A percentile compares a stretch with the other conserved stretches of the same genome.
phyloP scores from a whole-genome alignment of 257 asterid species.

The Datura wrightii region DNA sequence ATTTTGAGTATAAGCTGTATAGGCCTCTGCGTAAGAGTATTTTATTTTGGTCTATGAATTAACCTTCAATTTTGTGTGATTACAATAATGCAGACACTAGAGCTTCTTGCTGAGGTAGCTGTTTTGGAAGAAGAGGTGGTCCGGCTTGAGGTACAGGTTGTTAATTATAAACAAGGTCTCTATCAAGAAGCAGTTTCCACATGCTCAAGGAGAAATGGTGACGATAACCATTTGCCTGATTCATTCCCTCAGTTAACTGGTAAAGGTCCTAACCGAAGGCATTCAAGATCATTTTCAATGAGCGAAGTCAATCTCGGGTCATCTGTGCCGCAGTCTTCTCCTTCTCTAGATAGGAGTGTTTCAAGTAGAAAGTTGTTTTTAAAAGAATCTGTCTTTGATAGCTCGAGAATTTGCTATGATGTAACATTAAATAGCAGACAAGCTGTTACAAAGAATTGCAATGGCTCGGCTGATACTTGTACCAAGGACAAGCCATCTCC shows the following conservation, averaged over 20 bases:
- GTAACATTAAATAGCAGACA: conserved; percentile 40
- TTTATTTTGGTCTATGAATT: neutral
- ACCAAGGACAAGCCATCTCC: conserved; percentile 39
- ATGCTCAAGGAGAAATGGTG: conserved; percentile 50
- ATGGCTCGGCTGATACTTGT: conserved; percentile 40
- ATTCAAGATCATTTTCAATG: conserved; percentile 68
- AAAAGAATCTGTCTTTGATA: conserved; percentile 33
- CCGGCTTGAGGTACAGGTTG: conserved; percentile 74
- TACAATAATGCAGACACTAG: conserved; percentile 60
- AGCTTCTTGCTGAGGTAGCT: conserved; percentile 97
- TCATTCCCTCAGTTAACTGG: conserved; percentile 27
- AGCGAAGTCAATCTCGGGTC: conserved; percentile 54
- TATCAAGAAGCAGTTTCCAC: conserved; percentile 63
- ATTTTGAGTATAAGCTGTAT: neutral
- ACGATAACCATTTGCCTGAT: conserved; percentile 30
- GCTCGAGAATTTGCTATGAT: conserved; percentile 34
- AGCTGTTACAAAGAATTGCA: conserved; percentile 29
- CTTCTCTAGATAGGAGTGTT: conserved; percentile 52
- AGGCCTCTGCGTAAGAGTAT: neutral
- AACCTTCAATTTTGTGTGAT: neutral
- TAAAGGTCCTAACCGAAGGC: conserved; percentile 47
- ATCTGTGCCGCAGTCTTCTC: conserved; percentile 39
- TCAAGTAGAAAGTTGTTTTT: conserved; percentile 52
- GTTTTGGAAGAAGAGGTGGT: conserved; percentile 94
- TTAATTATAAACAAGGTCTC: conserved; percentile 71